Evolutionary conservation across 495 filamentous ascomycete species (phyloP), one percentile per base, ranked within the genome.

Genomic region (Penicillium bovifimosum): DNA sequence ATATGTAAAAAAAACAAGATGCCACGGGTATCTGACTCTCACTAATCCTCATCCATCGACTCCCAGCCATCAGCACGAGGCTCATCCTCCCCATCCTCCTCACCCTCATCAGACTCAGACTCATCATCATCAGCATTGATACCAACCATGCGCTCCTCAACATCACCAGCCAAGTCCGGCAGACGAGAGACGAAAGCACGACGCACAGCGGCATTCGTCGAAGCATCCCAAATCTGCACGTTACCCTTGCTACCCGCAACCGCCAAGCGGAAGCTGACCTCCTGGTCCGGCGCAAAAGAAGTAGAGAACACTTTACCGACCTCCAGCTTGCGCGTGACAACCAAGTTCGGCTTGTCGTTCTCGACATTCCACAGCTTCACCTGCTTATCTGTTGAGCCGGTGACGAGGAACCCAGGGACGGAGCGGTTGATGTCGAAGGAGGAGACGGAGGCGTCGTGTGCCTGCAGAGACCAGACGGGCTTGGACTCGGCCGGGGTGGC

Each of bases 281-380:
- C 89, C 29, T 80, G 56, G 64, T 99, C 95, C 0, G 93, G 91
- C 8, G 86, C 95, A 61, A 96, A 99, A 32, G 73, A 75, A 1
- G 90, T 86, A 17, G 90, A 89, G 66, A 99, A 99, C 36, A 99
- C 85, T 75, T 90, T 95, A 40, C 93, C 93, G 10, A 97, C 87
- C 26, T 90, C 95, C 32, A 96, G 73, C 70, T 97, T 88, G 28
- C 93, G 84, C 7, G 88, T 87, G 6, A 95, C 88, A 0, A 99
- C 89, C 80, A 99, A 87, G 53, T 82, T 86, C 3, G 91, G 92
- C 52, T 72, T 73, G 35, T 78, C 74, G n/a, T 86, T 63, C 53
- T 84, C 79, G 49, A 96, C 81, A 65, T 96, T 96, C 93, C 93
- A 99, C 39, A 99, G 76, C 78, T 99, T 99, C 40, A 97, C 90